These are phyloP conservation scores for Gossypium laxum DNA, from an alignment of 441 rosid genomes.

Conservation along the genomic window DNA sequence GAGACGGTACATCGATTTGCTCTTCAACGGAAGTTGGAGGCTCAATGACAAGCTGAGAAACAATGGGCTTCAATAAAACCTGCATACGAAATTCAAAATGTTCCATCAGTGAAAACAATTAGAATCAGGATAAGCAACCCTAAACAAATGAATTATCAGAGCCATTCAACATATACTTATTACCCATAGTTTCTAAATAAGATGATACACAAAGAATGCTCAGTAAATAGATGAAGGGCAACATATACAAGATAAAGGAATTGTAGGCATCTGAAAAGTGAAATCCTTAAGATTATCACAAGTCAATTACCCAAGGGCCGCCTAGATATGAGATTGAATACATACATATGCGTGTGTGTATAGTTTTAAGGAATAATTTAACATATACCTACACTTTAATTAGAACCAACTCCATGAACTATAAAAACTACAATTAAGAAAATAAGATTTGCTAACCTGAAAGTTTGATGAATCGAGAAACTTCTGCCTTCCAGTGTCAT, in stretches of 20 bases:
- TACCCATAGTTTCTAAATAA: not conserved
- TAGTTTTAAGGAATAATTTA: too few relatives aligned
- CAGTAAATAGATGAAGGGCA: not conserved
- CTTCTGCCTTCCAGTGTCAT: slow-evolving; percentile 68
- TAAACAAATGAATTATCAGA: not conserved
- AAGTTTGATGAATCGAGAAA: slow-evolving; percentile 75
- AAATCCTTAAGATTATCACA: not conserved
- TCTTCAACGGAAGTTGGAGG: slow-evolving; percentile 54
- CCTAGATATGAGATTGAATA: not conserved
- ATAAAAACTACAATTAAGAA: not conserved
- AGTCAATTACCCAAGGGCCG: not conserved
- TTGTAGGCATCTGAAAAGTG: not conserved
- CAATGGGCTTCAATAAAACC: slow-evolving; percentile 77
- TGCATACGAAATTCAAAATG: slow-evolving; percentile 21
- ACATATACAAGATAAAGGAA: not conserved
- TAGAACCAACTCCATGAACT: not conserved
- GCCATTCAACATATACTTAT: not conserved
- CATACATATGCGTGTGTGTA: not conserved
- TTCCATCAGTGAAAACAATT: not conserved
- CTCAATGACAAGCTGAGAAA: slow-evolving; percentile 61
- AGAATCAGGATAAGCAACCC: not conserved
- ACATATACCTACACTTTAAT: not conserved
- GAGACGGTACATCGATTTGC: slow-evolving; percentile 48
- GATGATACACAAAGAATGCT: not conserved
- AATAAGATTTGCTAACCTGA: slow-evolving; percentile 38